These are phyloP conservation scores for Rhodocollybia butyracea DNA, from an alignment of 768 basidiomycete species.

Conservation along the genomic window DNA sequence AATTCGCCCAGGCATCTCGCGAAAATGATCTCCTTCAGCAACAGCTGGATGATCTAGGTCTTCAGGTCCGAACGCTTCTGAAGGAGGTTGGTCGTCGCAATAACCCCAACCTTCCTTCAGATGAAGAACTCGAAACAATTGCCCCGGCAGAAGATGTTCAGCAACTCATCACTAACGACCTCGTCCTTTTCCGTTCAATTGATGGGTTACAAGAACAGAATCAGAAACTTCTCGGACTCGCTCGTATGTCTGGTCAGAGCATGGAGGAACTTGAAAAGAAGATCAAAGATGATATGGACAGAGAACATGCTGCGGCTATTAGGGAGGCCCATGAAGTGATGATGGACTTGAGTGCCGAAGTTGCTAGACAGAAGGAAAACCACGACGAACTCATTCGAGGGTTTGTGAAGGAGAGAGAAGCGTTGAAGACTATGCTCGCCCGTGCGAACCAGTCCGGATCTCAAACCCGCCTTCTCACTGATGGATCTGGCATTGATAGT, in stretches of 20 bases:
- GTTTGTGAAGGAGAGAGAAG: conserved; percentile 85
- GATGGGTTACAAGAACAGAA: conserved; percentile 87
- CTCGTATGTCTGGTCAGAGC: conserved; percentile 76
- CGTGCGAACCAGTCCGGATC: conserved; percentile 40
- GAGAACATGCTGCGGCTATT: conserved; percentile 76
- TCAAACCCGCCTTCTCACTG: conserved; percentile 16
- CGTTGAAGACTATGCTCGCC: conserved; percentile 71
- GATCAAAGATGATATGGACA: conserved; percentile 64
- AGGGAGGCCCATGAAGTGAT: conserved; percentile 89
- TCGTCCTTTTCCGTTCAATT: conserved; percentile 84
- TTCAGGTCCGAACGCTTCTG: conserved; percentile 77
- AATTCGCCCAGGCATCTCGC: conserved; percentile 49
- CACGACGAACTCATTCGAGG: conserved; percentile 71
- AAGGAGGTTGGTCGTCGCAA: conserved; percentile 80
- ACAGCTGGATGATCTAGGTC: conserved; percentile 79
- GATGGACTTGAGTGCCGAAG: conserved; percentile 67
- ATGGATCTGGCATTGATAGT: conserved; percentile 28
- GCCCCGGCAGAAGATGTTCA: conserved; percentile 57
- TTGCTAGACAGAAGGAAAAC: conserved; percentile 74
- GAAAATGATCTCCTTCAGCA: conserved; percentile 70
- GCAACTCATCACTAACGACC: conserved; percentile 80
- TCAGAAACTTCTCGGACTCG: conserved; percentile 80
- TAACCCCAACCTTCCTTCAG: conserved; percentile 76
- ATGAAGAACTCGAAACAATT: conserved; percentile 52
- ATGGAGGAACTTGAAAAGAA: conserved; percentile 85